A percentile compares a stretch with the other conserved stretches of the same genome.
Conservation (phyloP, 192 early-diverging fungal genomes). For the Rhizoclosmatium sp. region DNA sequence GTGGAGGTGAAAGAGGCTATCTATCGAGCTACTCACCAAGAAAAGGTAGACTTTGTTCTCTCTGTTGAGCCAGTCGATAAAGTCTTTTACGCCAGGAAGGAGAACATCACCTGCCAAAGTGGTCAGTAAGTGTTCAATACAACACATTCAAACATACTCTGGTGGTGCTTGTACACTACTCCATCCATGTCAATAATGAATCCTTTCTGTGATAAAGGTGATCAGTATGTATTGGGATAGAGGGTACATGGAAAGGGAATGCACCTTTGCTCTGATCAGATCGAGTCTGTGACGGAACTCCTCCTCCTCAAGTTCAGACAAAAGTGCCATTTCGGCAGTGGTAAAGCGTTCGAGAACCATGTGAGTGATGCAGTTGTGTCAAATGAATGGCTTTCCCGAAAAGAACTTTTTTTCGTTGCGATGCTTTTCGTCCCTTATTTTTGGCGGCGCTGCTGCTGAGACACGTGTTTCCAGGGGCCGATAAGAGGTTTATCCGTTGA, state of each 20-base stretch:
- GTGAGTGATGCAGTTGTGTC: neutral
- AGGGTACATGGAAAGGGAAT: neutral
- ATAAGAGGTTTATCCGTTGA: neutral
- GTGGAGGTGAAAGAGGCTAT: neutral
- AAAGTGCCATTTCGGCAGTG: slow-evolving; percentile 19
- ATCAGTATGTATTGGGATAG: too few relatives aligned
- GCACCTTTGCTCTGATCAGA: slow-evolving; percentile 34
- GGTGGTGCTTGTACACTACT: slow-evolving; percentile 50
- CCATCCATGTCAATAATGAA: slow-evolving; percentile 72
- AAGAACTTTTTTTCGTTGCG: neutral
- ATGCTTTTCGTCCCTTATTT: neutral
- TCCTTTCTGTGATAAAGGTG: slow-evolving; percentile 45
- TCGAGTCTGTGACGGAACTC: slow-evolving; percentile 31
- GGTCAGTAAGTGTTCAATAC: too few relatives aligned
- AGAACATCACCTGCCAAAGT: slow-evolving; percentile 46
- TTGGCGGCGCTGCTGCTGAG: too few relatives aligned
- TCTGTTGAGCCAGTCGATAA: slow-evolving; percentile 58
- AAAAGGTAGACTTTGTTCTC: slow-evolving; percentile 67
- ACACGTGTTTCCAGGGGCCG: neutral
- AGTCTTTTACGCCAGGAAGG: slow-evolving; percentile 64
- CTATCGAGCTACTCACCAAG: slow-evolving; percentile 38
- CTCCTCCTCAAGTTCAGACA: slow-evolving; percentile 39
- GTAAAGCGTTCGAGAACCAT: slow-evolving; percentile 18
- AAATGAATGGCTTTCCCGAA: neutral
- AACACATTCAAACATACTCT: too few relatives aligned